Conservation (phyloP, 225 moss, liverwort and hornwort genomes). For the Ulota crispa region DNA sequence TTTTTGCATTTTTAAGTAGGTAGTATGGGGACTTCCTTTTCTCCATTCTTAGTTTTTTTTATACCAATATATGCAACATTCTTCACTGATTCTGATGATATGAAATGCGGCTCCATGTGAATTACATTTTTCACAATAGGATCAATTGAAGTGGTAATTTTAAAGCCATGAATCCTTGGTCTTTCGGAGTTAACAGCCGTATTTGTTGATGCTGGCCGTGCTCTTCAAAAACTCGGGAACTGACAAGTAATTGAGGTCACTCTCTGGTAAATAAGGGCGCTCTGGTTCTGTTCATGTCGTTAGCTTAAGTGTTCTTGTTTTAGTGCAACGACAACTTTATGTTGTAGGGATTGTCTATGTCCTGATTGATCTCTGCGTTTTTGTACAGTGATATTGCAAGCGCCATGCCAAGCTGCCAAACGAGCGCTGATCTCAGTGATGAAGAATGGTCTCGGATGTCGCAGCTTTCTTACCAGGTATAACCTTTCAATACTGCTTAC, state of each 20-base stretch:
- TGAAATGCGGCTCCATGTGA: neutral
- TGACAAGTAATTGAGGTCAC: neutral
- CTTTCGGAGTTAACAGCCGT: neutral
- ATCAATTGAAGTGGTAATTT: neutral
- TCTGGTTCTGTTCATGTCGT: neutral
- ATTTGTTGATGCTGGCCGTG: neutral
- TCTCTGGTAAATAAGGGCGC: neutral
- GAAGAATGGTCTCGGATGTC: conserved; percentile 15
- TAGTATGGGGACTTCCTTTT: neutral
- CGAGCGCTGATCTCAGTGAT: conserved; percentile 11
- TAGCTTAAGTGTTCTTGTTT: neutral
- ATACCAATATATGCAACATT: neutral
- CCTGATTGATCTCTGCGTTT: conserved; percentile 23
- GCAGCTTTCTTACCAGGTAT: conserved; percentile 45
- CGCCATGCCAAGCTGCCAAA: conserved; percentile 36
- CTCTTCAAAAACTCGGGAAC: neutral
- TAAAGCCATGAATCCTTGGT: neutral
- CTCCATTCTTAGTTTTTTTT: neutral
- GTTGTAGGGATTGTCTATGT: neutral
- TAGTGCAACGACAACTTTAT: neutral
- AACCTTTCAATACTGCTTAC: neutral
- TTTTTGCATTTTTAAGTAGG: neutral
- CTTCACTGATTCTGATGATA: neutral
- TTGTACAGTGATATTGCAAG: conserved; percentile 41
- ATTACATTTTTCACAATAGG: neutral